Percentiles rank a stretch among this genome's conserved stretches.
These are phyloP conservation scores for Thymus quinquecostatus DNA, from an alignment of 257 asterid species.

Conservation along the genomic window DNA sequence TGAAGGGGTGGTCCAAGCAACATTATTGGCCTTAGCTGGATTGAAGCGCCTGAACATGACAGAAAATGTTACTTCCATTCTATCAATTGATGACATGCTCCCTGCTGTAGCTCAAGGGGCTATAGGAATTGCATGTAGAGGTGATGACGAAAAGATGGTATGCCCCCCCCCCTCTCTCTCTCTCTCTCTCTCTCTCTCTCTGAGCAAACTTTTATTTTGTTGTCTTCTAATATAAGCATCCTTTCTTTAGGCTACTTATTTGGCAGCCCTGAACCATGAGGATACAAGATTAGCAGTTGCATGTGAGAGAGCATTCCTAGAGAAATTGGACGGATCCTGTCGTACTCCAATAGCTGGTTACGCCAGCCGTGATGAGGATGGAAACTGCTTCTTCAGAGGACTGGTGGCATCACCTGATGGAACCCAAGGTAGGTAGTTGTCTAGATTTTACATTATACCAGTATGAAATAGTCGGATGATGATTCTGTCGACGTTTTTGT, in stretches of 20 bases:
- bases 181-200: not conserved
- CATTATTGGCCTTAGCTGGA: slow-evolving; percentile 90
- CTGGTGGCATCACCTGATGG: slow-evolving; percentile 97
- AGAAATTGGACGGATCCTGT: slow-evolving; percentile 84
- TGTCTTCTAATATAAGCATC: slow-evolving; percentile 23
- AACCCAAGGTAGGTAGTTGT: slow-evolving; percentile 51
- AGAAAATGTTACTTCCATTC: slow-evolving; percentile 67
- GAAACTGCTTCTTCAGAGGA: slow-evolving; percentile 77
- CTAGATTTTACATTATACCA: not conserved
- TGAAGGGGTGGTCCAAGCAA: slow-evolving; percentile 95
- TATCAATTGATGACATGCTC: slow-evolving; percentile 94
- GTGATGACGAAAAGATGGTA: slow-evolving; percentile 87
- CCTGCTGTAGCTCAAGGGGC: slow-evolving; percentile 99
- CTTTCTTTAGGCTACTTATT: slow-evolving; percentile 62
- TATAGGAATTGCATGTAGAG: slow-evolving; percentile 91
- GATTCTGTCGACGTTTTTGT: not conserved
- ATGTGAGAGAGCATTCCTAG: slow-evolving; percentile 91
- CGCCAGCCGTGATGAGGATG: slow-evolving; percentile 70
- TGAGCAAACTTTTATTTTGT: not conserved
- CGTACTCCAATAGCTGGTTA: slow-evolving; percentile 97
- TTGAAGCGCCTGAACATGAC: slow-evolving; percentile 89
- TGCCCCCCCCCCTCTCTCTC: slow-evolving; percentile 16
- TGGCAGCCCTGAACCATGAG: slow-evolving; percentile 90
- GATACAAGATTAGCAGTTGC: slow-evolving; percentile 88
- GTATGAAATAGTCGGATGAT: not conserved